Percentiles rank a stretch among this genome's conserved stretches.
Evolutionary conservation across 805 yeast genomes (phyloP).

Genomic region (Candida sithepensis): DNA sequence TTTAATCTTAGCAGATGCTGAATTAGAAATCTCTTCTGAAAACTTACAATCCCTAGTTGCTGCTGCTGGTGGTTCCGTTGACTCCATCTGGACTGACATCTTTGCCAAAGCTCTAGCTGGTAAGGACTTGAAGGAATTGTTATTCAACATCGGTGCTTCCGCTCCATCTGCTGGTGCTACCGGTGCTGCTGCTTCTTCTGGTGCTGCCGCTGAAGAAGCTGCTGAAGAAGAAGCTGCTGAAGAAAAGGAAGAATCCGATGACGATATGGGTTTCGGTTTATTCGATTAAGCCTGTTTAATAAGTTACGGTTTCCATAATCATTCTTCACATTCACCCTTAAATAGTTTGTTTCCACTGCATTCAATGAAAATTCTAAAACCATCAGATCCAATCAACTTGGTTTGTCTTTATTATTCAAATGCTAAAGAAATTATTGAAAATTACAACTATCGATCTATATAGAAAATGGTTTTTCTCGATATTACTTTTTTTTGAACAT

Average conservation of each 20-base stretch:
- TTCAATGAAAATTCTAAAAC: not conserved
- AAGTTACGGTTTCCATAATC: not conserved
- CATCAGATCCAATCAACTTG: too few relatives aligned
- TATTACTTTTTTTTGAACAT: not conserved
- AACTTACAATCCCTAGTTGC: constrained; percentile 72
- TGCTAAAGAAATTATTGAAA: not conserved
- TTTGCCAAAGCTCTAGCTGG: constrained; percentile 86
- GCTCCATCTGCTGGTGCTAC: constrained; percentile 72
- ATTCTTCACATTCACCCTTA: not conserved
- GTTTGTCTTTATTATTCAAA: not conserved
- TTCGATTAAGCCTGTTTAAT: constrained; percentile 58
- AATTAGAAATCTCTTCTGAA: constrained; percentile 80
- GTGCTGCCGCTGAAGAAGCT: constrained; percentile 61
- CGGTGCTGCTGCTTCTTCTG: constrained; percentile 58
- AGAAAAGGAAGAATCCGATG: constrained; percentile 57
- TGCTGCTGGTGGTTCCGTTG: constrained; percentile 83
- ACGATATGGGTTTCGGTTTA: constrained; percentile 94
- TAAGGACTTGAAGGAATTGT: constrained; percentile 76
- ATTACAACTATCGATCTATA: not conserved
- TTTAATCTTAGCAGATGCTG: constrained; percentile 96
- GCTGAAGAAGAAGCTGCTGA: constrained; percentile 57
- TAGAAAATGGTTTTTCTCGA: not conserved
- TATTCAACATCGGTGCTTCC: constrained; percentile 60
- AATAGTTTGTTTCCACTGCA: not conserved
- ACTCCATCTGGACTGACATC: constrained; percentile 80